These are phyloP conservation scores for Colletotrichum karsti DNA, from an alignment of 2,329 filamentous ascomycete species.

Conservation along the genomic window DNA sequence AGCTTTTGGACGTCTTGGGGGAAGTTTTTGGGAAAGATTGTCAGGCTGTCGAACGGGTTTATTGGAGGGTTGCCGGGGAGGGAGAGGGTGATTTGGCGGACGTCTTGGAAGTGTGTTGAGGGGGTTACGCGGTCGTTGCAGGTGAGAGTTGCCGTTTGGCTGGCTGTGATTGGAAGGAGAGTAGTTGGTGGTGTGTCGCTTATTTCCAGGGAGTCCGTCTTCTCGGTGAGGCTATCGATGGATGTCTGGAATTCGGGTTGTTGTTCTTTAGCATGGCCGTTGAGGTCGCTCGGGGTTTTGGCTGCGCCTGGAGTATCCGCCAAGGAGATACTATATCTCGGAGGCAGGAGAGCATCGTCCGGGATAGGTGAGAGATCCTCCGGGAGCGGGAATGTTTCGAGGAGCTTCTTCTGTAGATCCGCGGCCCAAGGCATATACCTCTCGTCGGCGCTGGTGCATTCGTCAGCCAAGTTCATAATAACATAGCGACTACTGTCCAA, in stretches of 20 bases:
- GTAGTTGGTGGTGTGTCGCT: slow-evolving; percentile 10
- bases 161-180: slow-evolving; percentile 65
- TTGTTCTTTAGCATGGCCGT: background rate
- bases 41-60: slow-evolving; percentile 81
- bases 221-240: background rate
- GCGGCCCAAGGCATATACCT: slow-evolving; percentile 82
- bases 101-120: slow-evolving; percentile 87
- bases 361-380: slow-evolving; percentile 74
- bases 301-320: slow-evolving; percentile 15
- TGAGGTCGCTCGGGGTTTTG: slow-evolving; percentile 23
- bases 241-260: background rate
- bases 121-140: slow-evolving; percentile 82
- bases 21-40: slow-evolving; percentile 89
- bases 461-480: background rate
- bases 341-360: slow-evolving; percentile 76
- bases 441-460: slow-evolving; percentile 73
- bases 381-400: slow-evolving; percentile 75
- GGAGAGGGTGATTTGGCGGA: slow-evolving; percentile 67
- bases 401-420: slow-evolving; percentile 71
- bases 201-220: slow-evolving; percentile 2
- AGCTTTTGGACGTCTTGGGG: slow-evolving; percentile 80
- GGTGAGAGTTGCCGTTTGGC: slow-evolving; percentile 65
- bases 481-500: too few species aligned
- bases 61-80: slow-evolving; percentile 38
- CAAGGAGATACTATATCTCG: slow-evolving; percentile 72